These are phyloP conservation scores for Dendrothele bispora DNA, from an alignment of 768 basidiomycete genomes.

Conservation along the genomic window DNA sequence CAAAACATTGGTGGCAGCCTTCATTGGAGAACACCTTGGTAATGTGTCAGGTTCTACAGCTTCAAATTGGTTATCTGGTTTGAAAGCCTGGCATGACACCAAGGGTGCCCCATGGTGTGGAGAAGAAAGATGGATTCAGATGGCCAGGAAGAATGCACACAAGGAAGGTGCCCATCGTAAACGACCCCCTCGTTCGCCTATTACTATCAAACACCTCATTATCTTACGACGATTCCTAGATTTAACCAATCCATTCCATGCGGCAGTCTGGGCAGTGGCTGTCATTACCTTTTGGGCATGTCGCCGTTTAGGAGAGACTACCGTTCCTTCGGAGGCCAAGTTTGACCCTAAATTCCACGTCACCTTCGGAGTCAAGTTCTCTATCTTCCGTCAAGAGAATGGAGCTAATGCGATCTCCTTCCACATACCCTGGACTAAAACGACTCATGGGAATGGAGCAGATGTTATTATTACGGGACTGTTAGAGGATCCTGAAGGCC, in stretches of 20 bases:
- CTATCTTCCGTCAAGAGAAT: not conserved
- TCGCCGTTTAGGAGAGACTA: conserved; percentile 13
- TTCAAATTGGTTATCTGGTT: conserved; percentile 32
- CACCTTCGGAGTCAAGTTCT: not conserved
- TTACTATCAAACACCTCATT: conserved; percentile 30
- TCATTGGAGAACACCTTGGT: conserved; percentile 20
- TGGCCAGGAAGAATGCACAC: conserved; percentile 8
- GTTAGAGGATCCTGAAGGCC: conserved; percentile 17
- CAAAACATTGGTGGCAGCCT: conserved; percentile 25
- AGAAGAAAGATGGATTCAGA: conserved; percentile 14
- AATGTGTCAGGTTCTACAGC: too few relatives aligned
- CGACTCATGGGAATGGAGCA: conserved; percentile 17
- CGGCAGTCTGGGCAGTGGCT: conserved; percentile 23
- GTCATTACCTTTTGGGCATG: conserved; percentile 23
- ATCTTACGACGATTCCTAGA: conserved; percentile 12
- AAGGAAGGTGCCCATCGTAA: conserved; percentile 10
- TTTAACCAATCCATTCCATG: conserved; percentile 16
- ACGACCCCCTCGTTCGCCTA: conserved; percentile 18
- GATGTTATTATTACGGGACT: conserved; percentile 12
- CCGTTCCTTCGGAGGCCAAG: conserved; percentile 1
- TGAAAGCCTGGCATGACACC: conserved; percentile 29
- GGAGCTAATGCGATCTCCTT: too few relatives aligned
- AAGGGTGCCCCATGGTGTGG: conserved; percentile 32
- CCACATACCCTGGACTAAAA: conserved; percentile 28
- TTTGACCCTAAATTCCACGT: conserved; percentile 10